phyloP scores from a whole-genome alignment of 352 stramenopile species.

The Globisporangium heterothallicum region DNA sequence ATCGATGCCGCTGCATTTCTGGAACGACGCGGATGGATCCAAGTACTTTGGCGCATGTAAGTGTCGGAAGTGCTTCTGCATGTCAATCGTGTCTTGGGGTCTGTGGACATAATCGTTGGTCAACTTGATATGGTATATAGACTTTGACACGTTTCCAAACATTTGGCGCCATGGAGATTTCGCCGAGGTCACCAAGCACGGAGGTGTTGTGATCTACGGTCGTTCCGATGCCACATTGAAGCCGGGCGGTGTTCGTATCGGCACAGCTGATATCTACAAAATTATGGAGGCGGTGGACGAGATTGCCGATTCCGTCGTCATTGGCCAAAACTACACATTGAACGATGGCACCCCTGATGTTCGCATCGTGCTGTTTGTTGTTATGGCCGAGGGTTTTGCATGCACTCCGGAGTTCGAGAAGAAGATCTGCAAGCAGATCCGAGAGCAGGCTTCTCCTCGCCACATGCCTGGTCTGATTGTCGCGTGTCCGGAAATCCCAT shows the following conservation, averaged over 20 bases:
- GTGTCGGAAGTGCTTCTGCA: too few species aligned
- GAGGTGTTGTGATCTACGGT: slow-evolving; percentile 71
- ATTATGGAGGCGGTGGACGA: slow-evolving; percentile 65
- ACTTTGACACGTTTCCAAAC: slow-evolving; percentile 74
- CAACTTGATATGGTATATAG: too few species aligned
- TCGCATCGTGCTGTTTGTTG: slow-evolving; percentile 71
- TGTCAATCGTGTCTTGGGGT: neutral
- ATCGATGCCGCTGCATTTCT: slow-evolving; percentile 81
- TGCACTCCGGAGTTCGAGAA: slow-evolving; percentile 45
- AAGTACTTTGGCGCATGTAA: slow-evolving; percentile 76
- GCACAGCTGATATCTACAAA: slow-evolving; percentile 78
- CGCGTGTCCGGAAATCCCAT: slow-evolving; percentile 62
- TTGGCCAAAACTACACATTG: slow-evolving; percentile 59
- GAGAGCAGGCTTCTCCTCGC: slow-evolving; percentile 53
- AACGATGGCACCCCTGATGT: slow-evolving; percentile 65
- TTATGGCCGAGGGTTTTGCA: slow-evolving; percentile 35
- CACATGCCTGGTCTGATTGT: slow-evolving; percentile 64
- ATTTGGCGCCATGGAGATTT: slow-evolving; percentile 85
- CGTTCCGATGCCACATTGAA: slow-evolving; percentile 78
- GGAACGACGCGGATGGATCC: slow-evolving; percentile 61
- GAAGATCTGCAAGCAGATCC: slow-evolving; percentile 46
- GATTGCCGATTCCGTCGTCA: slow-evolving; percentile 58
- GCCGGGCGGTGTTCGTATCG: slow-evolving; percentile 68
- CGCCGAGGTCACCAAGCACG: slow-evolving; percentile 53
- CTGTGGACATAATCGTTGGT: too few species aligned